phyloP scores from a whole-genome alignment of 306 rosid species.

The Dicorynia guianensis region DNA sequence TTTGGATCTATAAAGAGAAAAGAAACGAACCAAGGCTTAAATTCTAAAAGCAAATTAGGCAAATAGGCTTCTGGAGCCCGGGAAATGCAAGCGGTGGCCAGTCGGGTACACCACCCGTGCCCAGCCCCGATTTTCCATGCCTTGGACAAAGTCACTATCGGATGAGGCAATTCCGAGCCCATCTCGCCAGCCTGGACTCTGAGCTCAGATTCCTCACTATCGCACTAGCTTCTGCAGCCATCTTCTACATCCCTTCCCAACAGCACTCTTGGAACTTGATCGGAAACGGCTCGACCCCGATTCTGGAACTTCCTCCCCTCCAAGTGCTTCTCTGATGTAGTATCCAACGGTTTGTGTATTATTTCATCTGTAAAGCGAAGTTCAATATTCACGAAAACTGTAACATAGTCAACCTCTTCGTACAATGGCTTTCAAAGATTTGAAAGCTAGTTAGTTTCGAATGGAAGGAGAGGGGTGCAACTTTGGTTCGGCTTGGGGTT shows the following conservation, averaged over 20 bases:
- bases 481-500: conserved; percentile 31
- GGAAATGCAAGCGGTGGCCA: no score
- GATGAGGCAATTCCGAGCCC: conserved; percentile 14
- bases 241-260: not conserved
- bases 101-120: not conserved
- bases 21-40: no score
- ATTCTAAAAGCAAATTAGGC: no score
- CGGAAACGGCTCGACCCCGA: not conserved
- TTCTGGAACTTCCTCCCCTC: not conserved
- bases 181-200: conserved; percentile 5
- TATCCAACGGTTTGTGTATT: not conserved
- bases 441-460: conserved; percentile 32
- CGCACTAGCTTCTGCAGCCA: not conserved
- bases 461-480: not conserved
- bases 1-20: no score
- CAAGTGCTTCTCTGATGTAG: conserved; percentile 11
- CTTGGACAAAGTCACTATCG: not conserved
- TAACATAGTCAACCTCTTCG: not conserved
- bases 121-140: not conserved
- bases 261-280: not conserved
- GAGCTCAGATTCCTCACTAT: conserved; percentile 1
- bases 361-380: not conserved
- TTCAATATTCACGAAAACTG: not conserved
- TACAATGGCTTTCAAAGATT: conserved; percentile 12
- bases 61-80: no score